Percentiles rank a stretch among this genome's conserved stretches.
Conservation (phyloP, 805 yeast genomes). For the Wickerhamiella dianesei region DNA sequence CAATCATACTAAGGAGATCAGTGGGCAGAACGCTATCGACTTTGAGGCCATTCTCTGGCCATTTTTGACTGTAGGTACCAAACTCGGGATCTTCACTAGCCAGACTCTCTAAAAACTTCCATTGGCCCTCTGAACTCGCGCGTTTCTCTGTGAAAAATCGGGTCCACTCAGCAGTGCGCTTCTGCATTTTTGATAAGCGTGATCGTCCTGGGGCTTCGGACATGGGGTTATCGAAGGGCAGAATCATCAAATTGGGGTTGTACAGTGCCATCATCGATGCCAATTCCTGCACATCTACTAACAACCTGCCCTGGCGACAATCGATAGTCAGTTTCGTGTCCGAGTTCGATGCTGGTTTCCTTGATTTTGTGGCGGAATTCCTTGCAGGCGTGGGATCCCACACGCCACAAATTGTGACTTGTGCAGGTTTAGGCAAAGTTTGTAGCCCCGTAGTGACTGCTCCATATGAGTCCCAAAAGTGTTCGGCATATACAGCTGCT, state of each 20-base stretch:
- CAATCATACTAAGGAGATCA: slow-evolving; percentile 18
- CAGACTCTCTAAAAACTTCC: slow-evolving; percentile 22
- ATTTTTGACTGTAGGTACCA: background rate
- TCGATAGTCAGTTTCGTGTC: slow-evolving; percentile 22
- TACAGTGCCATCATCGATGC: background rate
- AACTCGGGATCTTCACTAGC: slow-evolving; percentile 6
- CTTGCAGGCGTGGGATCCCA: slow-evolving; percentile 25
- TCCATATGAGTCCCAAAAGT: slow-evolving; percentile 24
- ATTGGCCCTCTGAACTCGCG: slow-evolving; percentile 8
- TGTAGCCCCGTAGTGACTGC: slow-evolving; percentile 11
- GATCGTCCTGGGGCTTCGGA: background rate
- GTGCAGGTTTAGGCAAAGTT: slow-evolving; percentile 21
- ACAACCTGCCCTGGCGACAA: slow-evolving; percentile 28
- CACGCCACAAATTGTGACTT: slow-evolving; percentile 21
- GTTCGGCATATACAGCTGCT: slow-evolving; percentile 26
- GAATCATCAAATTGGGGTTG: background rate
- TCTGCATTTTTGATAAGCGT: background rate
- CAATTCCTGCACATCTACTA: slow-evolving; percentile 17
- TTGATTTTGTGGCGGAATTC: no score
- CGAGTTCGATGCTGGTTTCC: slow-evolving; percentile 24
- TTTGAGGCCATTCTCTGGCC: background rate
- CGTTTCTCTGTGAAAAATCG: slow-evolving; percentile 14
- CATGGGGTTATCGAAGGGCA: background rate
- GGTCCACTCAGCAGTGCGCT: slow-evolving; percentile 8
- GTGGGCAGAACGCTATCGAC: slow-evolving; percentile 9